A percentile compares a stretch with the other conserved stretches of the same genome.
Conservation (phyloP, 2,329 filamentous ascomycete genomes). For the Arthrobotrys pseudoclavata region DNA sequence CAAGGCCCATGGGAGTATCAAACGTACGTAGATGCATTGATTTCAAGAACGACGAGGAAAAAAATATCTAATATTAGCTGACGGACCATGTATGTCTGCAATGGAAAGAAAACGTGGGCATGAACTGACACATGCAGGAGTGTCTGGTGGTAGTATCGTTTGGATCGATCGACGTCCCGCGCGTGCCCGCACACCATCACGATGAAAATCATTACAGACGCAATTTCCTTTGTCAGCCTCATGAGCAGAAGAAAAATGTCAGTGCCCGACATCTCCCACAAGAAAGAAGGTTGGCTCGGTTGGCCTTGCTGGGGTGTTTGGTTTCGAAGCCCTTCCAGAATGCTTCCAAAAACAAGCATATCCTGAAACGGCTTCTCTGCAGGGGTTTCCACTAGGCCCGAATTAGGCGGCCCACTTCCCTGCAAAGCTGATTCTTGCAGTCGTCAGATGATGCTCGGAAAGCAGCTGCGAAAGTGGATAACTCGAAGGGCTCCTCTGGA, state of each 20-base stretch:
- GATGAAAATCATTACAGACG: slow-evolving; percentile 34
- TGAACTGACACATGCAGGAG: too few species aligned
- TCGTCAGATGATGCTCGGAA: slow-evolving; percentile 70
- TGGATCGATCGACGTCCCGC: slow-evolving; percentile 31
- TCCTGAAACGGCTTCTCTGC: slow-evolving; percentile 45
- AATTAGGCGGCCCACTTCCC: slow-evolving; percentile 70
- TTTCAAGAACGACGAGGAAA: not conserved
- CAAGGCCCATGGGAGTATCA: not conserved
- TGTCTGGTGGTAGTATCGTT: too few species aligned
- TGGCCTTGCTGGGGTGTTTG: slow-evolving; percentile 25
- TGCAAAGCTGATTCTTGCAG: slow-evolving; percentile 63
- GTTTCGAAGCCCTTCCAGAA: slow-evolving; percentile 59
- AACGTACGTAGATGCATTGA: not conserved
- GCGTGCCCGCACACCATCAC: slow-evolving; percentile 46
- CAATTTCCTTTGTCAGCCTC: slow-evolving; percentile 38
- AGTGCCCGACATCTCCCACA: not conserved
- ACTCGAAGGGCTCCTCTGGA: not conserved
- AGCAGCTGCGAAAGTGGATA: slow-evolving; percentile 65
- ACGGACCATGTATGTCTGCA: slow-evolving; percentile 1
- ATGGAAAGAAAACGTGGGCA: too few species aligned
- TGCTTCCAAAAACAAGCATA: slow-evolving; percentile 49
- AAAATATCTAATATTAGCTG: slow-evolving; percentile 21
- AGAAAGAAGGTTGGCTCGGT: slow-evolving; percentile 35
- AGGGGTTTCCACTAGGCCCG: slow-evolving; percentile 65
- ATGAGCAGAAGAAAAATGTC: slow-evolving; percentile 10